Evolutionary conservation across 768 basidiomycete species (phyloP), one percentile per base, ranked within the genome.

Genomic region (Phylloporus sp.): DNA sequence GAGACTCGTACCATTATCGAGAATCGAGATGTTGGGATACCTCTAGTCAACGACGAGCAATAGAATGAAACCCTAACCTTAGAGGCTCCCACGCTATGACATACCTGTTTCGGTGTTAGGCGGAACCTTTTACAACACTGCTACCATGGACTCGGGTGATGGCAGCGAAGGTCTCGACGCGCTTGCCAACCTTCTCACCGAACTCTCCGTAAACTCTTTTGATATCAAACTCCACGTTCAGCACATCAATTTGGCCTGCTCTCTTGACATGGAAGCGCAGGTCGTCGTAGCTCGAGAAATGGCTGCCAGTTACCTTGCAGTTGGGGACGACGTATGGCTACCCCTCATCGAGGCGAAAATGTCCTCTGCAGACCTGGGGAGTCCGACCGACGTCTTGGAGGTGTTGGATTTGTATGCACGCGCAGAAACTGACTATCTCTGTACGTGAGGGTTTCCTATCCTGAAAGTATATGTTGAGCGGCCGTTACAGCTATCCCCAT

Each of bases 351-450:
- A 78, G 10, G 66, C 71, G 17, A 85, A 81, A 61, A 62, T 73
- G 38, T 61, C 68, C n/a, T 56, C 69, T 1, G 70, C 73, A 3
- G 70, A 84, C 52, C 44, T 84, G 18, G 69, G 80, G n/a, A 76
- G 76, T 3, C 60, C 66, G 15, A 69, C 75, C 37, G 80, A 77
- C 8, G 68, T 79, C 18, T 55, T 76, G 35, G 79, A 80, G 36
- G 58, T 90, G 32, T 63, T 89, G 48, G 71, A 73, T 14, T 56
- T 86, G 31, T 91, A 83, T 61, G 66, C 70, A 31, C 75, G 74
- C 28, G 89, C 90, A 18, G 84, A 84, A 56, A 67, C 62, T 9
- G 90, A 92, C 57, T 91, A 90, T 63, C 63, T 91, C 28, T 91
- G 90, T 91, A 63, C 59, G 88, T 74, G 24, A 36, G 41, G 40